Base-by-base conservation (phyloP, 495 filamentous ascomycete genomes). In the Aspergillus leporis region DNA sequence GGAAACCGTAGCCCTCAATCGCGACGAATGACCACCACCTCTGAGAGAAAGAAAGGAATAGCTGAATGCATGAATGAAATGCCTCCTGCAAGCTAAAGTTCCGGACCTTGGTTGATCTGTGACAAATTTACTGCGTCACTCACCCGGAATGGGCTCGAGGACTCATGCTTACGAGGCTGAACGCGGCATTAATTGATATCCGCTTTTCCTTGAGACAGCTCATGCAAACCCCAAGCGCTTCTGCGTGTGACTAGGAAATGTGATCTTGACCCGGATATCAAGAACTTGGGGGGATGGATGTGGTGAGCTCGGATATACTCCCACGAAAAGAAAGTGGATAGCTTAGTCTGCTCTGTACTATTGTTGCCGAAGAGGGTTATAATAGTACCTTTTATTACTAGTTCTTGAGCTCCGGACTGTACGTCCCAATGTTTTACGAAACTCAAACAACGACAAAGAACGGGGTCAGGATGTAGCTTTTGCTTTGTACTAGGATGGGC, bases 191-290 rank as follows among this genome's bases (percentile, higher is more conserved):
- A 56, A 48, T 31, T 48, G 40, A 48, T 28, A 34, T 41, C 14
- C 10, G 53, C 22, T 2, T 32, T 21, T 25, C 14, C 19, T n/a
- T 36, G 30, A 49, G 41, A 56, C 30, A 36, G 43, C 18, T n/a
- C 43, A 25, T 49, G n/a, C 54, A 49, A 56, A 45, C 12, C 34
- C 28, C 54, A 18, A 49, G 28, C 28, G 28, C 25, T 23, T 36
- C 25, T 56, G 54, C 54, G 43, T 56, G 54, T 56, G 54, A 56
- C 54, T 34, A n/a, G 54, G 28, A 49, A 56, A 56, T 56, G 53
- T 56, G 53, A 56, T 56, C 40, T 23, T 14, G 21, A 30, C 14
- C 25, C 14, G 10, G 52, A 22, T 54, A 2, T n/a, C 52, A 16
- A 22, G 16, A 18, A 51, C 32, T 6, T 1, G 25, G 14, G 19